Evolutionary conservation across 2,329 filamentous ascomycete genomes (phyloP).

Genomic region (Trichoderma asperellum): DNA sequence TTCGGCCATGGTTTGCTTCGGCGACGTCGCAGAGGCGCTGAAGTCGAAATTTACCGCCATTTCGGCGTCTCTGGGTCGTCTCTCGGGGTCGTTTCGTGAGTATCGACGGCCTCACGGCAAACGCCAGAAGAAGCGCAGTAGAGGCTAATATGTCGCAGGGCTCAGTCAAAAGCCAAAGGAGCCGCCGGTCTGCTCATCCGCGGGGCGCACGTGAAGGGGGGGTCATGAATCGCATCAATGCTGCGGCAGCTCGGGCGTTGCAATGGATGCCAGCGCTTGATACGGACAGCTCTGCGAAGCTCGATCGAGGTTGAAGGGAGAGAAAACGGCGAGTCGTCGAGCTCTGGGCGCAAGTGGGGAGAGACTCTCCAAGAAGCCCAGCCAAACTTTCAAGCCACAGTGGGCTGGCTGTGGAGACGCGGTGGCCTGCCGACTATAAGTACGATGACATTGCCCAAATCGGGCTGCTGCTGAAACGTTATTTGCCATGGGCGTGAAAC

Average conservation of each 20-base stretch:
- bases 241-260: slow-evolving; percentile 10
- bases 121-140: neutral
- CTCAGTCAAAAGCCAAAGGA: neutral
- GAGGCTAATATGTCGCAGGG: slow-evolving; percentile 10
- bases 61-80: neutral
- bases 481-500: slow-evolving; percentile 14
- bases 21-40: slow-evolving; percentile 32
- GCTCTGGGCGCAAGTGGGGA: slow-evolving; percentile 22
- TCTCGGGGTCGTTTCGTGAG: neutral
- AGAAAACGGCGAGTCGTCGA: slow-evolving; percentile 16
- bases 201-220: slow-evolving; percentile 18
- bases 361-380: neutral
- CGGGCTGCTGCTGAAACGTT: slow-evolving; percentile 15
- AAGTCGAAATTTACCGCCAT: slow-evolving; percentile 34
- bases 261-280: slow-evolving; percentile 10
- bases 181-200: slow-evolving; percentile 21
- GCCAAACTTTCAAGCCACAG: slow-evolving; percentile 24
- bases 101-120: neutral
- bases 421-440: neutral
- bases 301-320: slow-evolving; percentile 16
- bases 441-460: slow-evolving; percentile 7
- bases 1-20: slow-evolving; percentile 34
- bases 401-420: slow-evolving; percentile 19
- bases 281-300: neutral
- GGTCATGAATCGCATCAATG: slow-evolving; percentile 25